Conservation (phyloP, 176 grass and related monocot species). For the Paspalum notatum region DNA sequence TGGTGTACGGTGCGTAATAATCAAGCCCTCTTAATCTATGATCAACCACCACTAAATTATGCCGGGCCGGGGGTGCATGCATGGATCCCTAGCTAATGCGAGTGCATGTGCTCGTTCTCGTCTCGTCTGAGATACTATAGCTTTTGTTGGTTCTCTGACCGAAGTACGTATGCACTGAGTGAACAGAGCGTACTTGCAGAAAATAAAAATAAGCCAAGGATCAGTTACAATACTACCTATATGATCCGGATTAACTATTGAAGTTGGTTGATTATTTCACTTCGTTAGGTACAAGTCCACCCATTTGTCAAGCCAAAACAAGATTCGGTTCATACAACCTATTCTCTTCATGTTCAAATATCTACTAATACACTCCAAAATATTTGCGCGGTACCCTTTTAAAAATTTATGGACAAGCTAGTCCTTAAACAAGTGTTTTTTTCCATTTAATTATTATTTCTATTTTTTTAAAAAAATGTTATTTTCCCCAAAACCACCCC, state of each 20-base stretch:
- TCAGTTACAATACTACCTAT: background rate
- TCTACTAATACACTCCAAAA: background rate
- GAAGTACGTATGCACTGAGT: too few species aligned
- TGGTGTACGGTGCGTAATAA: background rate
- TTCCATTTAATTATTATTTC: background rate
- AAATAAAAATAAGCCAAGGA: background rate
- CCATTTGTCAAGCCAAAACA: slow-evolving; percentile 20
- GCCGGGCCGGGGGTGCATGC: background rate
- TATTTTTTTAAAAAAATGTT: background rate
- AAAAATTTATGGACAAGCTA: too few species aligned
- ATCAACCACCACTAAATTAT: background rate
- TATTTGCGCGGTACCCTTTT: background rate
- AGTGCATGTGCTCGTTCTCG: slow-evolving; percentile 5
- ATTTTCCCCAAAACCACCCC: too few species aligned
- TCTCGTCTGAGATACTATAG: background rate
- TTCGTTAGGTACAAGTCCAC: slow-evolving; percentile 27
- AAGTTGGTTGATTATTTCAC: slow-evolving; percentile 14
- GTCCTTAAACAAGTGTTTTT: background rate
- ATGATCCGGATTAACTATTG: slow-evolving; percentile 9
- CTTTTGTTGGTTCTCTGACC: background rate
- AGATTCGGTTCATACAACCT: slow-evolving; percentile 49
- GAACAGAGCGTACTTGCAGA: too few species aligned
- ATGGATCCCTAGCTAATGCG: slow-evolving; percentile 1
- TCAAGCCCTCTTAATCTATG: background rate
- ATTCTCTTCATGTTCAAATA: background rate